phyloP scores from a whole-genome alignment of 345 rosid genomes.

The Eucalyptus shirleyi region DNA sequence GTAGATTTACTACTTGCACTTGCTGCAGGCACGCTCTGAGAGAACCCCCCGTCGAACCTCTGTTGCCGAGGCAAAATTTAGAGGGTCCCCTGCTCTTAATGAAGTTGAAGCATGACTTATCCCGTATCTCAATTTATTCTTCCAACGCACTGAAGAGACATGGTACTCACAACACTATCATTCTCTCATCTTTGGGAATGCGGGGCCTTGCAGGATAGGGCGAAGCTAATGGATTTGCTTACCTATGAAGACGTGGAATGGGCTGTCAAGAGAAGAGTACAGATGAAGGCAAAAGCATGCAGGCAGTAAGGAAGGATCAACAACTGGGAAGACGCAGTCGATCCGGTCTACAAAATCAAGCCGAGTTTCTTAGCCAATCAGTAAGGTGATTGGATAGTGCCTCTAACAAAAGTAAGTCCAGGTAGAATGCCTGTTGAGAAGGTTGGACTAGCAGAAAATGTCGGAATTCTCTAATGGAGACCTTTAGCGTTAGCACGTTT shows the following conservation, averaged over 20 bases:
- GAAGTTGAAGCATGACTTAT: background rate
- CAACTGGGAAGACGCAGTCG: background rate
- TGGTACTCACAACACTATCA: background rate
- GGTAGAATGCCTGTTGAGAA: slow-evolving; percentile 48
- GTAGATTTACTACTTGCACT: background rate
- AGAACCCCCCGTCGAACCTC: slow-evolving; percentile 39
- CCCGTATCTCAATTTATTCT: background rate
- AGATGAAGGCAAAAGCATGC: slow-evolving; percentile 32
- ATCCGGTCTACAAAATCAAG: slow-evolving; percentile 37
- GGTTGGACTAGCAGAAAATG: slow-evolving; percentile 23
- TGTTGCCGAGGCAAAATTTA: background rate
- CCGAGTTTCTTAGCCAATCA: slow-evolving; percentile 46
- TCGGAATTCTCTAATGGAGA: background rate
- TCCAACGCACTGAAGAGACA: background rate
- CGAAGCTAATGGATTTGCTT: slow-evolving; percentile 32
- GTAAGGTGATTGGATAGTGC: slow-evolving; percentile 57
- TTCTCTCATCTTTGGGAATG: background rate
- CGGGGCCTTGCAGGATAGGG: slow-evolving; percentile 26
- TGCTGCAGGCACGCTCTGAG: slow-evolving; percentile 38
- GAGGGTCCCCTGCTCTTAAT: background rate
- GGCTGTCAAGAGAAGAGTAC: slow-evolving; percentile 41
- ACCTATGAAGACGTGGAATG: slow-evolving; percentile 41
- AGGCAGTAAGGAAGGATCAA: slow-evolving; percentile 20
- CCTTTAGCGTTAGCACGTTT: background rate
- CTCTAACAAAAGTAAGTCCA: slow-evolving; percentile 58